A percentile compares a stretch with the other conserved stretches of the same genome.
Evolutionary conservation across 495 filamentous ascomycete species (phyloP).

Genomic region (Penicillium mononematosum): DNA sequence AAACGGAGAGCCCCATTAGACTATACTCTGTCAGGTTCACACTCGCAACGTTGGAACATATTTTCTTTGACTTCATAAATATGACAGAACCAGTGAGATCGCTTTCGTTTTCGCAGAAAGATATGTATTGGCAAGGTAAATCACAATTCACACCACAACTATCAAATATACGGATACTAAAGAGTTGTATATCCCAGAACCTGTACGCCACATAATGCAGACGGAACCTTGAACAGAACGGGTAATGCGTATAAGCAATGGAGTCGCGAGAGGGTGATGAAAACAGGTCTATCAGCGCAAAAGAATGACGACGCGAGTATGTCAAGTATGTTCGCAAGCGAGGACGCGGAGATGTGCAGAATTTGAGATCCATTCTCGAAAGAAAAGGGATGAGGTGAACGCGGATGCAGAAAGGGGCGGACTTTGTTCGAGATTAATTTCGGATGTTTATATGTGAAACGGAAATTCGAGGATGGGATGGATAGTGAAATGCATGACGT

Average conservation of each 20-base stretch:
- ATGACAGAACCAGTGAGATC: not conserved
- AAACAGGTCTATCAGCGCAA: not conserved
- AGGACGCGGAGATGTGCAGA: not conserved
- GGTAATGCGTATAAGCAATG: not conserved
- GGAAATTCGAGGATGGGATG: not conserved
- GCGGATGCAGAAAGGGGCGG: not conserved
- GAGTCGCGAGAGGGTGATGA: not conserved
- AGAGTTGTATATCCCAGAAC: not conserved
- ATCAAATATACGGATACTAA: not conserved
- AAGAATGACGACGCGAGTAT: not conserved
- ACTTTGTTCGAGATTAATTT: not conserved
- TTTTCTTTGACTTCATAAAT: not conserved
- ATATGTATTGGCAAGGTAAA: constrained; percentile 5
- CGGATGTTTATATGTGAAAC: not conserved
- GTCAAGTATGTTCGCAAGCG: not conserved
- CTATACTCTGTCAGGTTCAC: no score
- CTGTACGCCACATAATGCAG: constrained; percentile 9
- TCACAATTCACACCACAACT: not conserved
- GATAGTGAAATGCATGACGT: not conserved
- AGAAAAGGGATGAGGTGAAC: not conserved
- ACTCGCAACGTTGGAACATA: no score
- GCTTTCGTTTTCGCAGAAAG: not conserved
- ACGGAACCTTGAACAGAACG: not conserved
- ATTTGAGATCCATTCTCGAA: not conserved
- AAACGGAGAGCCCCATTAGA: no score